Base-by-base conservation (phyloP, 805 yeast genomes). In the Candida berthetii region DNA sequence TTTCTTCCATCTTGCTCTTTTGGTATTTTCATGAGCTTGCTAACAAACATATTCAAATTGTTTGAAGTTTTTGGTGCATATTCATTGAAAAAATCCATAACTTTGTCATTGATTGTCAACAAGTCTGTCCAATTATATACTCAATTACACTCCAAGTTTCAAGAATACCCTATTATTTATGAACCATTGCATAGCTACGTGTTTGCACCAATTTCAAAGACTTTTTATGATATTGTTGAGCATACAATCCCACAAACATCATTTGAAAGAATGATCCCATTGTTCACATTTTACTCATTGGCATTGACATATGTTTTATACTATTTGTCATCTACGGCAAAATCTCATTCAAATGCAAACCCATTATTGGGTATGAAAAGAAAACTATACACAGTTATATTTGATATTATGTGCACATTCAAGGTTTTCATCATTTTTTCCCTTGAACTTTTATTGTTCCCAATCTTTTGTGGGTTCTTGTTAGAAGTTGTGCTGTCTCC, bases 381-480 rank as follows among this genome's bases (percentile, higher is more conserved):
- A 47, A 60, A 64, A 10, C 39, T 75, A 2, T 83, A 76, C 53
- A 69, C 72, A 39, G 48, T 72, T 2, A 54, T 82, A 24, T 75
- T 80, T 52, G 82, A 78, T 43, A 47, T 78, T 9, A 62, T 71
- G 17, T 71, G 82, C 28, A 80, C 95, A 2, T 53, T 80, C 19
- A 91, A 90, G 57, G 95, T 91, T 13, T 76, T 86, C 43, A 52
- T 75, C 11, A 72, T 93, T 20, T 84, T 90, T 54, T 73, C 81
- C 5, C 73, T 87, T 37, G 99, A 93, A 57, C 71, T 89, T 39
- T 71, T 85, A n/a, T 67, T 82, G 7, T 91, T 93, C 65, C 99
- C 99, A 1, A 69, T 85, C 0, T 79, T 79, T 51, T 89, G 97
- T 54, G 99, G 99, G 2, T 61, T 77, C 48, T 72, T 88, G 54